Conservation (phyloP, 2,329 filamentous ascomycete species). For the Gaeumannomyces sp. region DNA sequence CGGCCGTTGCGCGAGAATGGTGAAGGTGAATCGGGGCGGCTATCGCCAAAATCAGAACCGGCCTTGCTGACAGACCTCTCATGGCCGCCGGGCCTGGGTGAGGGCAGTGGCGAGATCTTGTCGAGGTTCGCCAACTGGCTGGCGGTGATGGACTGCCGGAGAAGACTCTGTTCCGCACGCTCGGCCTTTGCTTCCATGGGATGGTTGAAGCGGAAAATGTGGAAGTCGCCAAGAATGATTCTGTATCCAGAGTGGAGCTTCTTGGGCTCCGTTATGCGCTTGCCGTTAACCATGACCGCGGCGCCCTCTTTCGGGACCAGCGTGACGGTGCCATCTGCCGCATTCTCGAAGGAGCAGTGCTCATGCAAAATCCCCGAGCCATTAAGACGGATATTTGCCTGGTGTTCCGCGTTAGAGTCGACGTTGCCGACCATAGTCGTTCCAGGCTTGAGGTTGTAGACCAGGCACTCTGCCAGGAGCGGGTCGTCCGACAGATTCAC, state of each 20-base stretch:
- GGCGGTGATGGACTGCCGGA: constrained; percentile 73
- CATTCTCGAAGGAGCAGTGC: constrained; percentile 90
- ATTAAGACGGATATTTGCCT: constrained; percentile 86
- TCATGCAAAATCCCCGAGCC: constrained; percentile 88
- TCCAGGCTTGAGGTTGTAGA: constrained; percentile 97
- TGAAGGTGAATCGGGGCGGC: constrained; percentile 73
- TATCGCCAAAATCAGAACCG: constrained; percentile 71
- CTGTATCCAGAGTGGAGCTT: constrained; percentile 87
- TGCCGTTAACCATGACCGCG: constrained; percentile 95
- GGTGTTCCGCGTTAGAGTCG: constrained; percentile 67
- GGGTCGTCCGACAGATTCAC: constrained; percentile 97
- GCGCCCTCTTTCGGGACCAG: constrained; percentile 85
- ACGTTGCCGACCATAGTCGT: constrained; percentile 92
- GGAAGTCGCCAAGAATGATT: constrained; percentile 94
- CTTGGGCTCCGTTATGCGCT: constrained; percentile 79
- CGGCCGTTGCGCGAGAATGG: constrained; percentile 58
- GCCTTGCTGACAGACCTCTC: constrained; percentile 75
- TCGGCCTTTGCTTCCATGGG: constrained; percentile 93
- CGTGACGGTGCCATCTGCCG: constrained; percentile 81
- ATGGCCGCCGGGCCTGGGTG: constrained; percentile 58
- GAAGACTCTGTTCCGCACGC: constrained; percentile 76
- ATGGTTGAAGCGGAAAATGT: constrained; percentile 98
- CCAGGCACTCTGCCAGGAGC: constrained; percentile 86
- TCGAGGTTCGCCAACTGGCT: constrained; percentile 56
- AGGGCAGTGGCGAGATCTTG: constrained; percentile 49